These are phyloP conservation scores for Filosporella fistucella DNA, from an alignment of 495 filamentous ascomycete genomes.

Conservation along the genomic window DNA sequence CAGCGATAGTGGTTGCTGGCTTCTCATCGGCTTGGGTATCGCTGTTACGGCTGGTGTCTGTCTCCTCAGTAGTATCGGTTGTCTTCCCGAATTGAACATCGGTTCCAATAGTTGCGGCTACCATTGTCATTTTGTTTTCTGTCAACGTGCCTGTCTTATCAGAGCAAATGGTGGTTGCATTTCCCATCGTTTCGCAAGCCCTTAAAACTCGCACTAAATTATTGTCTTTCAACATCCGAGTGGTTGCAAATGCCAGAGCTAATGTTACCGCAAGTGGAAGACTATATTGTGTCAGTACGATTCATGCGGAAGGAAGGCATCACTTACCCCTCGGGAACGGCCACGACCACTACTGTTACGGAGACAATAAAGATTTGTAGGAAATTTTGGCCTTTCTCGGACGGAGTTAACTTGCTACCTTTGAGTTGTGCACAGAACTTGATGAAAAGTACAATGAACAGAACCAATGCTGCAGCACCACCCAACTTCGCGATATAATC, in stretches of 20 bases:
- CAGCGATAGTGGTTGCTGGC: conserved; percentile 28
- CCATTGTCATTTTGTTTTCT: conserved; percentile 87
- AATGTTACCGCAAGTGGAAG: conserved; percentile 89
- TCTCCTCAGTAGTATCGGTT: conserved; percentile 17
- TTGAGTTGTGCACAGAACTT: conserved; percentile 72
- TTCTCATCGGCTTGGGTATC: conserved; percentile 21
- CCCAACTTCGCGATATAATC: conserved; percentile 94
- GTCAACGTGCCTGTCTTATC: conserved; percentile 96
- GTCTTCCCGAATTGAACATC: conserved; percentile 56
- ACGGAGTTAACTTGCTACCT: conserved; percentile 44
- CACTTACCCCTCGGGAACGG: conserved; percentile 95
- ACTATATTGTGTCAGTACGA: too few relatives aligned
- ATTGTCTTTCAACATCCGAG: conserved; percentile 91
- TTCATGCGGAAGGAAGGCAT: too few relatives aligned
- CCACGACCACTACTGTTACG: conserved; percentile 92
- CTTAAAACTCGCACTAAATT: conserved; percentile 87
- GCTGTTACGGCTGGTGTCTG: too few relatives aligned
- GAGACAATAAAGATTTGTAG: conserved; percentile 92
- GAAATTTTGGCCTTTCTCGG: conserved; percentile 81
- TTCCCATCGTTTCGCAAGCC: conserved; percentile 97
- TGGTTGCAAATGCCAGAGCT: conserved; percentile 91
- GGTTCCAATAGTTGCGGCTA: conserved; percentile 71
- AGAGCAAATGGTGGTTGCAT: conserved; percentile 92
- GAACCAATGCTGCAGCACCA: conserved; percentile 72
- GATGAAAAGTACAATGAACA: conserved; percentile 90